phyloP scores from a whole-genome alignment of 73 alveolate genomes.

The Tetrahymena malaccensis region DNA sequence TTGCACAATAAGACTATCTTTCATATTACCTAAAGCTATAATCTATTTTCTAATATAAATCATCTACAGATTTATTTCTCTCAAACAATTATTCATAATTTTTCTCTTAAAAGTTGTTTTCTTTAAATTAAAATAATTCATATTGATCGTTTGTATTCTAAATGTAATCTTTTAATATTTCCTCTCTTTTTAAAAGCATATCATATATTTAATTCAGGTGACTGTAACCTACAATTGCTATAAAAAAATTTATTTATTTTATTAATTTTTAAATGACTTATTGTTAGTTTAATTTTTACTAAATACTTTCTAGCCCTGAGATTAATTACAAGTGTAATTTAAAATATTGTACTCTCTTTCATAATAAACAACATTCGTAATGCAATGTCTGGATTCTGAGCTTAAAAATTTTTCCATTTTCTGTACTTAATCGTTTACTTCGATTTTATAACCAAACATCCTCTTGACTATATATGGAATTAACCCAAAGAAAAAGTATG shows the following conservation, averaged over 20 bases:
- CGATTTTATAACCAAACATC: background rate
- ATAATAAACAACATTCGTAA: background rate
- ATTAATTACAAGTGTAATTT: background rate
- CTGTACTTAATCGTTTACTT: background rate
- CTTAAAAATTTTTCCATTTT: background rate
- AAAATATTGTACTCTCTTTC: background rate
- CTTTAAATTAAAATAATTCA: background rate
- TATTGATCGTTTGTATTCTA: background rate
- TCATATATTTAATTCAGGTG: background rate
- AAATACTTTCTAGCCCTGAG: background rate
- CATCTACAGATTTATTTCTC: background rate
- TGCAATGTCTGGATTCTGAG: background rate
- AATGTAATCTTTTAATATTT: background rate
- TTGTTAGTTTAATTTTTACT: background rate
- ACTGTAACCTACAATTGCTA: background rate
- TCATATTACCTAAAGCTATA: background rate
- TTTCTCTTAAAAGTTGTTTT: background rate
- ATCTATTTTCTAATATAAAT: background rate
- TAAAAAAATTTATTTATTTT: background rate
- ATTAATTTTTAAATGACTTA: background rate
- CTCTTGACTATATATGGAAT: background rate
- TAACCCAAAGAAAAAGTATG: background rate
- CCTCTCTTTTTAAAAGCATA: background rate
- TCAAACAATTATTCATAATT: background rate
- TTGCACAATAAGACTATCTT: background rate